phyloP scores from a whole-genome alignment of 768 basidiomycete species.

The Leccinum variicolor region DNA sequence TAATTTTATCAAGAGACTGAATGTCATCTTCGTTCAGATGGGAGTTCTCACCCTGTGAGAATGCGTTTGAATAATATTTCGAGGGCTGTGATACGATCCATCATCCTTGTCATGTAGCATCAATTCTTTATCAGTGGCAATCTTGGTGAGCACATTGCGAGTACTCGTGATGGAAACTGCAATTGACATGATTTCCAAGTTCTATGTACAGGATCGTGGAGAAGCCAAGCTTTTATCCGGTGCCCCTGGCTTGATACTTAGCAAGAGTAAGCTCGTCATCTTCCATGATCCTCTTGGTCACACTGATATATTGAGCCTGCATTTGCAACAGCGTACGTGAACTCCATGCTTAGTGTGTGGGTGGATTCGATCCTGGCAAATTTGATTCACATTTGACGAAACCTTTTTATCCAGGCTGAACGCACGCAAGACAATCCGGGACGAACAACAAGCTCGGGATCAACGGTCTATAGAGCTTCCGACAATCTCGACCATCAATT shows the following conservation, averaged over 20 bases:
- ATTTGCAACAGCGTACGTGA: slow-evolving; percentile 13
- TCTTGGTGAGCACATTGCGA: slow-evolving; percentile 7
- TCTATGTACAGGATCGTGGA: slow-evolving; percentile 5
- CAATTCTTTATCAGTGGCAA: slow-evolving; percentile 5
- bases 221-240: slow-evolving; percentile 2
- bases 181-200: slow-evolving; percentile 11
- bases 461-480: neutral
- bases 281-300: neutral
- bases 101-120: slow-evolving; percentile 1
- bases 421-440: slow-evolving; percentile 16
- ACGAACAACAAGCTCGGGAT: slow-evolving; percentile 2
- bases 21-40: slow-evolving; percentile 16
- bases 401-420: slow-evolving; percentile 6
- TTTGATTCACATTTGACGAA: neutral
- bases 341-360: slow-evolving; percentile 25
- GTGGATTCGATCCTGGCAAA: neutral
- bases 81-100: neutral
- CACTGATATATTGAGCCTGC: neutral
- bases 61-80: neutral
- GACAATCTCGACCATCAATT: neutral
- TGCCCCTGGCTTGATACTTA: slow-evolving; percentile 8
- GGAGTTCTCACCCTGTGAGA: slow-evolving; percentile 18
- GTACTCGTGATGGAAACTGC: neutral
- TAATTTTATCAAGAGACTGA: slow-evolving; percentile 13
- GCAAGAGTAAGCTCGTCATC: slow-evolving; percentile 11